Conservation (phyloP, 2,329 filamentous ascomycete species). For the Talaromyces sp. region DNA sequence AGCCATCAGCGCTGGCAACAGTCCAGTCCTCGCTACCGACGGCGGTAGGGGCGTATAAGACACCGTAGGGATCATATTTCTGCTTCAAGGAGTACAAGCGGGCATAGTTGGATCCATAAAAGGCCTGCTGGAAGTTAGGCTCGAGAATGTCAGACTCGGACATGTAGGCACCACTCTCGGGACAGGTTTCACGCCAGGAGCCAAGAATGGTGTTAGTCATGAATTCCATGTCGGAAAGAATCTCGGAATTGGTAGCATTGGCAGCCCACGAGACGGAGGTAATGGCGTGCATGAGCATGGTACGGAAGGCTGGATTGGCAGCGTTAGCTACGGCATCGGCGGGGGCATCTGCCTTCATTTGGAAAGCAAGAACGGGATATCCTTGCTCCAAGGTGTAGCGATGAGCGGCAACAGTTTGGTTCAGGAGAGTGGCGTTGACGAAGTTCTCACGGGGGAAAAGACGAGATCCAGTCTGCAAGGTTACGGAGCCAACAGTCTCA, state of each 20-base stretch:
- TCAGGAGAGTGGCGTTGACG: slow-evolving; percentile 21
- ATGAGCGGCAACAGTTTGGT: slow-evolving; percentile 29
- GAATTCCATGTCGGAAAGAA: slow-evolving; percentile 24
- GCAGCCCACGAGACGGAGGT: slow-evolving; percentile 27
- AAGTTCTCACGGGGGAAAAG: slow-evolving; percentile 37
- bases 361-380: slow-evolving; percentile 30
- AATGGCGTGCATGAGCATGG: slow-evolving; percentile 34
- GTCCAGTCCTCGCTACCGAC: slow-evolving; percentile 14
- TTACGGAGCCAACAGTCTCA: slow-evolving; percentile 22
- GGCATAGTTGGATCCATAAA: slow-evolving; percentile 43
- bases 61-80: slow-evolving; percentile 40
- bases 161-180: slow-evolving; percentile 36
- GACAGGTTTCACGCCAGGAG: slow-evolving; percentile 26
- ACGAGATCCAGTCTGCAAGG: slow-evolving; percentile 29
- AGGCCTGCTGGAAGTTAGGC: slow-evolving; percentile 40
- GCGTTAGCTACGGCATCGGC: slow-evolving; percentile 32
- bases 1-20: neutral
- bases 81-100: slow-evolving; percentile 37
- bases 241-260: slow-evolving; percentile 35
- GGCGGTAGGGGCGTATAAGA: slow-evolving; percentile 30
- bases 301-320: slow-evolving; percentile 39
- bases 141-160: slow-evolving; percentile 45
- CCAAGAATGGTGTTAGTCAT: slow-evolving; percentile 22
- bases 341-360: slow-evolving; percentile 30
- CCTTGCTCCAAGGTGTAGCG: slow-evolving; percentile 26